These are phyloP conservation scores for Leccinum angustisporum DNA, from an alignment of 1,284 basidiomycete species.

Conservation along the genomic window DNA sequence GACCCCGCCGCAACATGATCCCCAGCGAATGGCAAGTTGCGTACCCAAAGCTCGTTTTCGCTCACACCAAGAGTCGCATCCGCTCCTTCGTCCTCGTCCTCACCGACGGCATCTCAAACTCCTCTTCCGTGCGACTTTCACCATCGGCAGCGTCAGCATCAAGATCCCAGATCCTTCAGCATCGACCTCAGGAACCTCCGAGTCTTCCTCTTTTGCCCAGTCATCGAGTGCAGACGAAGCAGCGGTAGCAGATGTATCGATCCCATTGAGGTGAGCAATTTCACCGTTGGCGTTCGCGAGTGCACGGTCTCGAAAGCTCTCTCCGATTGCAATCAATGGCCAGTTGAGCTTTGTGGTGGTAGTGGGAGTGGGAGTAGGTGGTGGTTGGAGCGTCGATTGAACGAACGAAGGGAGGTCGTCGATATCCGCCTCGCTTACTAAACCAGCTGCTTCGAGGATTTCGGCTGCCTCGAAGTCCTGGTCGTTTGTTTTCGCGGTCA, in stretches of 20 bases:
- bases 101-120: slow-evolving; percentile 52
- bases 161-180: slow-evolving; percentile 90
- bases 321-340: slow-evolving; percentile 81
- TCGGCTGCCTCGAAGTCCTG: too few relatives aligned
- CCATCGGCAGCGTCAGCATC: slow-evolving; percentile 76
- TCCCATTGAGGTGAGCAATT: slow-evolving; percentile 66
- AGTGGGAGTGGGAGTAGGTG: too few relatives aligned
- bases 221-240: slow-evolving; percentile 78
- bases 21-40: slow-evolving; percentile 93
- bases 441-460: too few relatives aligned
- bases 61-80: slow-evolving; percentile 83
- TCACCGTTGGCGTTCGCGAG: slow-evolving; percentile 79
- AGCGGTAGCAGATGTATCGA: slow-evolving; percentile 59
- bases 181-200: slow-evolving; percentile 53
- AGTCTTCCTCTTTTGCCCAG: slow-evolving; percentile 76
- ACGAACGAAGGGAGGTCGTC: too few relatives aligned
- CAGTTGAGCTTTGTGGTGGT: slow-evolving; percentile 77
- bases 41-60: slow-evolving; percentile 91
- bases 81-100: slow-evolving; percentile 68
- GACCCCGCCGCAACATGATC: slow-evolving; percentile 98
- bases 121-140: slow-evolving; percentile 54
- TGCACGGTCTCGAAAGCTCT: slow-evolving; percentile 96
- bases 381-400: too few relatives aligned
- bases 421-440: too few relatives aligned
- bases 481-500: too few relatives aligned